Evolutionary conservation across 2,329 filamentous ascomycete genomes (phyloP).

Genomic region (Aureobasidium sp.): DNA sequence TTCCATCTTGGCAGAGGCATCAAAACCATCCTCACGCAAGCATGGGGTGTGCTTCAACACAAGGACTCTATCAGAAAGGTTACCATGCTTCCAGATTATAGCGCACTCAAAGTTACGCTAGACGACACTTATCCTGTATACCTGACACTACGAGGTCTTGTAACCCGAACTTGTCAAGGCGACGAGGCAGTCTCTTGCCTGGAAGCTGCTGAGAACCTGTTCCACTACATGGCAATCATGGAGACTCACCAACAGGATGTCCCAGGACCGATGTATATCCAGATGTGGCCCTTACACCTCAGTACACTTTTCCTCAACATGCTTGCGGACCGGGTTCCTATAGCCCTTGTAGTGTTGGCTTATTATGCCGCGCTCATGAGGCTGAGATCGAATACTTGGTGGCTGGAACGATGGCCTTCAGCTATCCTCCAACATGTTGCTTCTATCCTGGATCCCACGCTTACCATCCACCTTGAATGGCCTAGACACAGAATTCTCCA

Average conservation of each 20-base stretch:
- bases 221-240: slow-evolving; percentile 5
- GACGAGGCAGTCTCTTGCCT: slow-evolving; percentile 1
- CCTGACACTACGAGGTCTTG: neutral
- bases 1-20: slow-evolving; percentile 8
- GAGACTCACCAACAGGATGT: neutral
- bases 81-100: neutral
- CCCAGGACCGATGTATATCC: neutral
- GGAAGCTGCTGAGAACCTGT: neutral
- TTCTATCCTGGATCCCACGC: neutral
- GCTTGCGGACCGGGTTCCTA: neutral
- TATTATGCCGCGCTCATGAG: slow-evolving; percentile 8
- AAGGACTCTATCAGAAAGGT: neutral
- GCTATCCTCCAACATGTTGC: neutral
- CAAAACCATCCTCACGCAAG: neutral
- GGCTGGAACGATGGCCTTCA: neutral
- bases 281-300: slow-evolving; percentile 10
- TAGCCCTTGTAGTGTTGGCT: neutral
- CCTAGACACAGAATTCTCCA: neutral
- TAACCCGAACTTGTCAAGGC: neutral
- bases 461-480: neutral
- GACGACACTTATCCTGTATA: neutral
- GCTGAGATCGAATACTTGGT: slow-evolving; percentile 7
- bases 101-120: neutral
- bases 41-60: neutral
- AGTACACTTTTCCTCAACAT: neutral